These are phyloP conservation scores for Trichocladium antarcticum DNA, from an alignment of 495 filamentous ascomycete genomes.

Conservation along the genomic window DNA sequence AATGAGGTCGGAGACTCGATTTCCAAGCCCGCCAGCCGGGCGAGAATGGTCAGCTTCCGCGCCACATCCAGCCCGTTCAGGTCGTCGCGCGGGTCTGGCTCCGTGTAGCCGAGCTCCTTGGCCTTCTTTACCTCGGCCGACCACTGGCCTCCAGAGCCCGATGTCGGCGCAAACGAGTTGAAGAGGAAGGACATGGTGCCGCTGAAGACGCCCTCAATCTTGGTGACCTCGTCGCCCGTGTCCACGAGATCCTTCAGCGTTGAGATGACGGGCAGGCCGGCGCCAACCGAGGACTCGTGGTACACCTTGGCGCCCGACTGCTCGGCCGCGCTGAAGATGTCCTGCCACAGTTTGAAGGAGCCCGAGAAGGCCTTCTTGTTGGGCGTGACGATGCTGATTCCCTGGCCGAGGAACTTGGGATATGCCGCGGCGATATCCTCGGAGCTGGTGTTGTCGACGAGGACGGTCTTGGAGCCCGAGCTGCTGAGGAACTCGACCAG, in stretches of 20 bases:
- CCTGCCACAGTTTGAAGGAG: slow-evolving; percentile 62
- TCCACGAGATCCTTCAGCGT: slow-evolving; percentile 81
- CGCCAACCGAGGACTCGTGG: slow-evolving; percentile 89
- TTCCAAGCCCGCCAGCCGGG: slow-evolving; percentile 64
- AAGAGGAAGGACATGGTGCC: slow-evolving; percentile 95
- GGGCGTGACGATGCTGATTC: slow-evolving; percentile 83
- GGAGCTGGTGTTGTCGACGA: slow-evolving; percentile 92
- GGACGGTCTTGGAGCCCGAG: slow-evolving; percentile 59
- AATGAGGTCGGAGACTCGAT: slow-evolving; percentile 72
- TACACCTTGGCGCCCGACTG: slow-evolving; percentile 63
- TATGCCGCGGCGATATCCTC: slow-evolving; percentile 68
- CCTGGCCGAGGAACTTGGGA: slow-evolving; percentile 61
- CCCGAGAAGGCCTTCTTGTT: slow-evolving; percentile 96
- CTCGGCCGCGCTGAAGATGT: slow-evolving; percentile 59
- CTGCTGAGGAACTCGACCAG: slow-evolving; percentile 58
- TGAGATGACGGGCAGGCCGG: slow-evolving; percentile 81
- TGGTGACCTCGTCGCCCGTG: slow-evolving; percentile 76
- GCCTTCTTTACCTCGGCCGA: slow-evolving; percentile 80
- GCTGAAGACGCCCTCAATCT: slow-evolving; percentile 92
- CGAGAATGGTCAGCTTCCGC: slow-evolving; percentile 90
- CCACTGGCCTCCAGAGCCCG: slow-evolving; percentile 62
- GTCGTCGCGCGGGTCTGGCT: slow-evolving; percentile 92
- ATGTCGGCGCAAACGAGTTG: slow-evolving; percentile 77
- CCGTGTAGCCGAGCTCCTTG: slow-evolving; percentile 90
- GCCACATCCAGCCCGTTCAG: slow-evolving; percentile 94